phyloP scores from a whole-genome alignment of 225 moss, liverwort and hornwort species.

The Asterella californica region DNA sequence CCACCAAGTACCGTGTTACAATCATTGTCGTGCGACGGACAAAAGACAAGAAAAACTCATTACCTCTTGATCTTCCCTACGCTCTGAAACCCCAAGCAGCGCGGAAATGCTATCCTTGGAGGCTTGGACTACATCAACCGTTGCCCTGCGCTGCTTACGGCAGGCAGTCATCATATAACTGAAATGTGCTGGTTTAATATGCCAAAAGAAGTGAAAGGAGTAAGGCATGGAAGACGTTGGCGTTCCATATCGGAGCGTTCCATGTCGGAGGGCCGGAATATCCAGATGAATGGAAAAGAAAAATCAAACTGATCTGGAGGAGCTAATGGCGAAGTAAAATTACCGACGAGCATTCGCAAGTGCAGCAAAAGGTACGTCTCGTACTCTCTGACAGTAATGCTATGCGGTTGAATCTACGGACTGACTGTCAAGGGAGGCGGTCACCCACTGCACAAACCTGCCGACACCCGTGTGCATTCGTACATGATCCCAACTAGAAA shows the following conservation, averaged over 20 bases:
- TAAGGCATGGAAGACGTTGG: background rate
- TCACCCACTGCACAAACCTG: conserved; percentile 1
- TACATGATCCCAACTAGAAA: background rate
- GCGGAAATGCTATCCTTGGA: background rate
- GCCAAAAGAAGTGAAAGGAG: background rate
- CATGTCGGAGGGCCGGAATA: background rate
- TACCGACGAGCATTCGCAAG: background rate
- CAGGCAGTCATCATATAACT: background rate
- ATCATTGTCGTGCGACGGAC: background rate
- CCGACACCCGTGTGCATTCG: conserved; percentile 18
- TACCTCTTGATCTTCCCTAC: background rate
- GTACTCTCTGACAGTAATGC: conserved; percentile 10
- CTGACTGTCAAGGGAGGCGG: background rate
- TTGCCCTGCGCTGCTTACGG: background rate
- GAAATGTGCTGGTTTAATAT: background rate
- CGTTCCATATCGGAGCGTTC: background rate
- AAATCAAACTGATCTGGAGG: background rate
- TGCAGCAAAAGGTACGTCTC: conserved; percentile 2
- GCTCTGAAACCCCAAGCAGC: background rate
- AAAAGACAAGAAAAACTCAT: background rate
- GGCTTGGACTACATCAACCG: background rate
- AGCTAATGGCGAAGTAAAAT: background rate
- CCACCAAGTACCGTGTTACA: background rate
- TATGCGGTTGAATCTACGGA: conserved; percentile 5
- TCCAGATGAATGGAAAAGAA: background rate